A percentile compares a stretch with the other conserved stretches of the same genome.
Conservation (phyloP, 495 filamentous ascomycete genomes). For the Tuber aestivum region DNA sequence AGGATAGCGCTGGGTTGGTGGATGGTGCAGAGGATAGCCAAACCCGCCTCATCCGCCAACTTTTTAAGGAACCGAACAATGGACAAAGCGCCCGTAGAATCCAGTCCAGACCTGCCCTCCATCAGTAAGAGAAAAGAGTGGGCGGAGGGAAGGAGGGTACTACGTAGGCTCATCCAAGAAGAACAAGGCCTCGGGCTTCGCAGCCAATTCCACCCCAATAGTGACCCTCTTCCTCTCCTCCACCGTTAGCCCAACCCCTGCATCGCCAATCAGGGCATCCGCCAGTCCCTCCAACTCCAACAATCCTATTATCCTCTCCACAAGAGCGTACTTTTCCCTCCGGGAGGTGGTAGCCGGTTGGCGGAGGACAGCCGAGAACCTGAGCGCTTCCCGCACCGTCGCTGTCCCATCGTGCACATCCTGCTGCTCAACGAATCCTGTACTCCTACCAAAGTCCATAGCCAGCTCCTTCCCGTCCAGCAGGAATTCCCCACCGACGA, state of each 20-base stretch:
- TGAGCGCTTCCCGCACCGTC: conserved; percentile 59
- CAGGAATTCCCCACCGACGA: conserved; percentile 55
- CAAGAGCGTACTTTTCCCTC: conserved; percentile 56
- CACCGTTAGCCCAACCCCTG: conserved; percentile 53
- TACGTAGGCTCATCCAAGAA: conserved; percentile 69
- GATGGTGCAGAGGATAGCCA: conserved; percentile 75
- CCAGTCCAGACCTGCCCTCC: conserved; percentile 61
- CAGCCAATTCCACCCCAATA: conserved; percentile 87
- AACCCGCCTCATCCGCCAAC: conserved; percentile 61
- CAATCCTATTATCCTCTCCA: conserved; percentile 44
- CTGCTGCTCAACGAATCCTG: conserved; percentile 48
- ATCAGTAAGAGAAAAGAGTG: conserved; percentile 51
- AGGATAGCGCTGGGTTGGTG: conserved; percentile 71
- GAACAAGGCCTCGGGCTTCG: conserved; percentile 71
- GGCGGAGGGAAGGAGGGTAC: neutral
- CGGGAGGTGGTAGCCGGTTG: conserved; percentile 50
- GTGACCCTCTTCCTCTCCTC: conserved; percentile 69
- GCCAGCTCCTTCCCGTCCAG: conserved; percentile 59
- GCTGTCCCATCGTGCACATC: conserved; percentile 48
- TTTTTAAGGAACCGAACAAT: conserved; percentile 80
- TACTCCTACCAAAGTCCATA: conserved; percentile 54
- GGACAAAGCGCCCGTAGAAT: conserved; percentile 74
- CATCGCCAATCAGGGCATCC: conserved; percentile 52
- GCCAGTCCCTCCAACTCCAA: conserved; percentile 55
- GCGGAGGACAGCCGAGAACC: conserved; percentile 56